Conservation (phyloP, 257 asterid genomes). For the Osmanthus fragrans region DNA sequence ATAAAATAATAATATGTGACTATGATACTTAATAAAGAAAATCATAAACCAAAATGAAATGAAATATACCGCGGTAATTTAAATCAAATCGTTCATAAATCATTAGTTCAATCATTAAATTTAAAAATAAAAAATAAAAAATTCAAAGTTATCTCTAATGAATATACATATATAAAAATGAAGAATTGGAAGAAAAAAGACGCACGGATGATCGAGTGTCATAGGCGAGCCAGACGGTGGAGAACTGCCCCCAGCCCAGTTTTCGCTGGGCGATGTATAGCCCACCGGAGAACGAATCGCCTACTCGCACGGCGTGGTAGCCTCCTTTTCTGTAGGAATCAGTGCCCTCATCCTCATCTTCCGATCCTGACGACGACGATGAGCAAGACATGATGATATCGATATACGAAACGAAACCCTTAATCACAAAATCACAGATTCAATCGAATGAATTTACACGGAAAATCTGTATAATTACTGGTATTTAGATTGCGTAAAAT, state of each 20-base stretch:
- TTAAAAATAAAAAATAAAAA: not conserved
- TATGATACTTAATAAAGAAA: not conserved
- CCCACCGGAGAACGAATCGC: constrained; percentile 72
- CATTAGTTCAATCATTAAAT: constrained; percentile 8
- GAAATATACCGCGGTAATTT: not conserved
- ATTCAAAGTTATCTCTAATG: not conserved
- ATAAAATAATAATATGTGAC: not conserved
- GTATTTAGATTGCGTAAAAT: not conserved
- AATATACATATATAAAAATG: not conserved
- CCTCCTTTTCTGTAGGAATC: constrained; percentile 85
- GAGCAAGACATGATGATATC: constrained; percentile 58
- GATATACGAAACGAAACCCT: constrained; percentile 2
- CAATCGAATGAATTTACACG: not conserved
- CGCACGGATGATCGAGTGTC: constrained; percentile 79
- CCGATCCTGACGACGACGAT: constrained; percentile 83
- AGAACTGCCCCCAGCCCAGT: constrained; percentile 98
- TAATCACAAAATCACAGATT: not conserved
- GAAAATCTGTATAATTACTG: not conserved
- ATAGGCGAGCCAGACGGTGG: constrained; percentile 97
- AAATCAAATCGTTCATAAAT: constrained; percentile 2
- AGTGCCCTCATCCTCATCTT: constrained; percentile 81
- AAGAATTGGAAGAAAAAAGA: not conserved
- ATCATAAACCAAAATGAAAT: not conserved
- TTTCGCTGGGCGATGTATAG: constrained; percentile 93
- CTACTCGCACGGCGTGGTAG: constrained; percentile 83